Evolutionary conservation across 441 rosid species (phyloP), one percentile per base, ranked within the genome.

Genomic region (Eruca vesicaria): DNA sequence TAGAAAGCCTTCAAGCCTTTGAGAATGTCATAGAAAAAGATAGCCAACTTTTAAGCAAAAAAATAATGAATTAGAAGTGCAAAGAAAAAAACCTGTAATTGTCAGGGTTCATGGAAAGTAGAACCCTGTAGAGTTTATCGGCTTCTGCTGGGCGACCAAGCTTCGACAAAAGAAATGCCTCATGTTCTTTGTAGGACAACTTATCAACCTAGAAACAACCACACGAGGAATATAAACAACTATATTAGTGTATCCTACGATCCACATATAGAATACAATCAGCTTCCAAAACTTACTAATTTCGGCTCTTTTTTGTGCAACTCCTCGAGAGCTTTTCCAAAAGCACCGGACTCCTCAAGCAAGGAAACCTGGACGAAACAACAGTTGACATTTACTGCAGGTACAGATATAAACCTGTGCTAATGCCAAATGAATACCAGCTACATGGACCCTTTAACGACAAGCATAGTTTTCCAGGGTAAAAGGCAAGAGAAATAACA

Each of bases 101-200:
- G 86, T 97, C 99, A 61, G 99, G 99, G 87, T 94, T 97, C 86
- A 94, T 83, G 50, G 88, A 85, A 77, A 97, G 98, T 65, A 97
- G 86, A 50, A 36, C 82, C 89, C 80, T 86, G 82, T 89, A 92
- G 82, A 91, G 77, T 73, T 88, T 87, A 74, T 80, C 86, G 72
- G 89, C 99, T 86, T 92, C 99, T 75, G 91, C 98, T 43, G 85
- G 81, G 62, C 36, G 85, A 63, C 86, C 94, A 84, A 89, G 85
- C 86, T 90, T 94, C 75, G 88, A 86, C 73, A 97, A 80, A 66
- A 94, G 89, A 73, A 92, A 87, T 66, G 86, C 99, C 81, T 92
- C 96, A 85, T 92, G 97, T 76, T 97, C 99, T 81, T 89, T 91
- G 81, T 64, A 88, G 23, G 92, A 58, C 82, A 97, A 81, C 76